Evolutionary conservation across 2,329 filamentous ascomycete genomes (phyloP), one percentile per base, ranked within the genome.

Genomic region (Fusarium transvaalense): DNA sequence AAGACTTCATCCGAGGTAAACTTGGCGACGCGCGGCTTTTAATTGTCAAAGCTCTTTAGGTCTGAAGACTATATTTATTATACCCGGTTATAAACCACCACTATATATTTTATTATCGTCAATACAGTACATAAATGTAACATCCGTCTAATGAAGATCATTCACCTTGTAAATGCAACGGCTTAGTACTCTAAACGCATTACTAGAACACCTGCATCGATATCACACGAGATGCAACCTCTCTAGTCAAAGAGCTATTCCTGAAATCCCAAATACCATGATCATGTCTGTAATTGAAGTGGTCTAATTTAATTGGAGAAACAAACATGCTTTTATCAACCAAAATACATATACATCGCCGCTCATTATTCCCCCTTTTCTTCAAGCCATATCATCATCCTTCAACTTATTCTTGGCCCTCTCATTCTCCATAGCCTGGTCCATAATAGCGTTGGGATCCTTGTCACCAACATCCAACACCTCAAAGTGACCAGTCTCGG

Each of bases 1-100:
- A 75, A 74, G 61, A 71, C 72, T 13, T 75, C 73, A 4, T 75
- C 73, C 3, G 72, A 75, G 53, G 35, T 75, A 3, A 70, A 75
- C 54, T 43, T 75, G 5, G 68, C 73, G 17, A 52, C 72, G 13
- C 60, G 68, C 5, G 72, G 72, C 3, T 74, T 66, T 54, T 75
- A 56, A 19, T 4, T 19, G 37, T 27, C 4, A n/a, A 45, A 31
- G 12, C 23, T 25, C 23, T 45, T 45, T 32, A 19, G 38, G 23
- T n/a, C 14, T 37, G 0, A 23, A 17, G 19, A 17, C 17, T 41
- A n/a, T 63, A 46, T n/a, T 50, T 45, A 53, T 43, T 71, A 68
- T 71, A 71, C 67, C 64, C 67, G 58, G 41, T 54, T 57, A 31
- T 23, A 48, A 12, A 55, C 52, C 42, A 48, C 41, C 23, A 25